Percentiles rank a stretch among this genome's conserved stretches.
phyloP scores from a whole-genome alignment of 148 eudicot species.

The Amaranthus palmeri region DNA sequence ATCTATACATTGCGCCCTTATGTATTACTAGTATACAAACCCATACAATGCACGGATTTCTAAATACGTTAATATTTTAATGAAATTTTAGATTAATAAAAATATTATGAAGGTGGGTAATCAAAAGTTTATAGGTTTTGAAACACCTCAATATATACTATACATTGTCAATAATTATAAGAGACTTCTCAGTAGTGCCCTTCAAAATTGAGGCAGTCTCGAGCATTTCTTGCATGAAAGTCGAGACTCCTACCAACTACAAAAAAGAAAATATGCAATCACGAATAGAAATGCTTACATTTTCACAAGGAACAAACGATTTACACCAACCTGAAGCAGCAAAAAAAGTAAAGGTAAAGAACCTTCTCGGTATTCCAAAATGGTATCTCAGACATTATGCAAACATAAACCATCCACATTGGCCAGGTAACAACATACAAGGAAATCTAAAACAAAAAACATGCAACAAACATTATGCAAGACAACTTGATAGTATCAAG shows the following conservation, averaged over 20 bases:
- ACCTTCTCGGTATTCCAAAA: too few species aligned
- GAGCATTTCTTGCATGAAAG: conserved; percentile 99
- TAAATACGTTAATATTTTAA: too few species aligned
- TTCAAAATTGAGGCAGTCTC: conserved; percentile 98
- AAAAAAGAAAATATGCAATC: conserved; percentile 56
- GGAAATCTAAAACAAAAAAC: neutral
- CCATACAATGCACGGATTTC: too few species aligned
- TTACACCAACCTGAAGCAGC: conserved; percentile 82
- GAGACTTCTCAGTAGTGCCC: conserved; percentile 88
- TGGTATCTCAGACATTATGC: neutral
- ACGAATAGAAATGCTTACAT: conserved; percentile 82
- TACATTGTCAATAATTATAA: conserved; percentile 82
- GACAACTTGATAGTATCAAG: neutral
- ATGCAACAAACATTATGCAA: neutral
- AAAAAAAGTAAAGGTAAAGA: too few species aligned
- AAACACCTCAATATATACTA: too few species aligned
- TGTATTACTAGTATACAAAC: too few species aligned
- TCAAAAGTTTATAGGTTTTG: too few species aligned
- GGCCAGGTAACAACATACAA: neutral
- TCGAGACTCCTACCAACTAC: conserved; percentile 95
- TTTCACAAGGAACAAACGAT: conserved; percentile 92
- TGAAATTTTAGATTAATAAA: too few species aligned
- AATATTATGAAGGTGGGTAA: too few species aligned
- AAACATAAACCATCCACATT: neutral
- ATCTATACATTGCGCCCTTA: too few species aligned